These are phyloP conservation scores for Aspergillus calidoustus DNA, from an alignment of 2,329 filamentous ascomycete species.

Conservation along the genomic window DNA sequence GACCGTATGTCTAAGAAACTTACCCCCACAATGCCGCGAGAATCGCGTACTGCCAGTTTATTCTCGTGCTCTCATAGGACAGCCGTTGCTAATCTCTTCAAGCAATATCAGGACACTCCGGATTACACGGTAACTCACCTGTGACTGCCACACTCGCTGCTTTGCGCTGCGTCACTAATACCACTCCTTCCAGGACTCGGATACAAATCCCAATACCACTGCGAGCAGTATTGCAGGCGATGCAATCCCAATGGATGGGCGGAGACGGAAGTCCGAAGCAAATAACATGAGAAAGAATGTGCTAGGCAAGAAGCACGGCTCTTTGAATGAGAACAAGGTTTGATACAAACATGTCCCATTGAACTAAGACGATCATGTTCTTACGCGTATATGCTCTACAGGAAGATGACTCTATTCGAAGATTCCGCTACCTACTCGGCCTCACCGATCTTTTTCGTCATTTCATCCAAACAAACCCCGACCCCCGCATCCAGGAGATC, in stretches of 20 bases:
- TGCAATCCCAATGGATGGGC: slow-evolving; percentile 67
- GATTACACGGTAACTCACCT: slow-evolving; percentile 60
- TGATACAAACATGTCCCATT: slow-evolving; percentile 19
- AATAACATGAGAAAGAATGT: slow-evolving; percentile 90
- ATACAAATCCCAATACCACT: slow-evolving; percentile 68
- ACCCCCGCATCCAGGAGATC: slow-evolving; percentile 91
- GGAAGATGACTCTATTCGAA: slow-evolving; percentile 93
- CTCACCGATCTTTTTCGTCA: slow-evolving; percentile 97
- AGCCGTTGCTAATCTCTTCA: slow-evolving; percentile 18
- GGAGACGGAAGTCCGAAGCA: slow-evolving; percentile 83
- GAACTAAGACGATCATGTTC: background rate
- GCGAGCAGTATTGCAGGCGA: slow-evolving; percentile 89
- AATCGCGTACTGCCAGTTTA: background rate
- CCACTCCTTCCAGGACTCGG: slow-evolving; percentile 57
- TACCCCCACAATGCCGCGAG: background rate
- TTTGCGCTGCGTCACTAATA: slow-evolving; percentile 3
- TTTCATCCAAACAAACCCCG: slow-evolving; percentile 97
- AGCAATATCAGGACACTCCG: slow-evolving; percentile 63
- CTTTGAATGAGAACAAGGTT: slow-evolving; percentile 90
- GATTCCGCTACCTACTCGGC: slow-evolving; percentile 93
- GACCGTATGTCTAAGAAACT: slow-evolving; percentile 39
- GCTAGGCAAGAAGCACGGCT: slow-evolving; percentile 92
- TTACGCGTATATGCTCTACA: slow-evolving; percentile 39
- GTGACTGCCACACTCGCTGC: background rate
- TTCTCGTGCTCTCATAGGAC: slow-evolving; percentile 5